These are phyloP conservation scores for Silybum marianum DNA, from an alignment of 129 eudicot genomes.

Conservation along the genomic window DNA sequence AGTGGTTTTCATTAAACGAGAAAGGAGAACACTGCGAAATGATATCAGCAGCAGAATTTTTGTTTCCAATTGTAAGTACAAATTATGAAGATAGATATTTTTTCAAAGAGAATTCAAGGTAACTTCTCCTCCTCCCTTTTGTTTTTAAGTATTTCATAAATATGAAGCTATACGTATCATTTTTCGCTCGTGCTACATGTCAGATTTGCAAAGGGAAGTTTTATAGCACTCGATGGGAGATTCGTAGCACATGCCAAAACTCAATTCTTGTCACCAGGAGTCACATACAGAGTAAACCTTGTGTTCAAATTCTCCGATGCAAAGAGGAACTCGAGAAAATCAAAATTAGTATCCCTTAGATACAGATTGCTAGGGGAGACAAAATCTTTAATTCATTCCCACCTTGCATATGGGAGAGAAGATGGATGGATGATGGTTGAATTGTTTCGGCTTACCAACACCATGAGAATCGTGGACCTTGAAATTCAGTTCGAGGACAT, in stretches of 20 bases:
- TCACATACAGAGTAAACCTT: slow-evolving; percentile 14
- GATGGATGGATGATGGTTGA: slow-evolving; percentile 8
- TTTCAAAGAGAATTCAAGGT: background rate
- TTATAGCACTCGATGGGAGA: background rate
- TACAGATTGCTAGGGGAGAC: slow-evolving; percentile 14
- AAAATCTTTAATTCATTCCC: background rate
- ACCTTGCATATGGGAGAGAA: background rate
- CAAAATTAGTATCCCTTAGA: background rate
- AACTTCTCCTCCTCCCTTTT: background rate
- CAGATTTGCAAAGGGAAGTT: too few relatives aligned
- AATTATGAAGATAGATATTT: too few relatives aligned
- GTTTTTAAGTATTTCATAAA: too few relatives aligned
- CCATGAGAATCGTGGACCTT: background rate
- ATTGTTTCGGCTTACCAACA: slow-evolving; percentile 14
- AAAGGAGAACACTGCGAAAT: background rate
- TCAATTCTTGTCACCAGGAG: background rate
- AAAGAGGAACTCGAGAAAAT: background rate
- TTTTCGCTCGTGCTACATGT: too few relatives aligned
- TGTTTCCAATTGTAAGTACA: background rate
- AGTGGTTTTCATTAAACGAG: background rate
- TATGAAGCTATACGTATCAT: too few relatives aligned
- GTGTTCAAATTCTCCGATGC: background rate
- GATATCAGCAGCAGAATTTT: background rate
- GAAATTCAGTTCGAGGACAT: background rate
- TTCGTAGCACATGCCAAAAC: background rate